Base-by-base conservation (phyloP, 1,284 basidiomycete species). In the Cerioporus squamosus region DNA sequence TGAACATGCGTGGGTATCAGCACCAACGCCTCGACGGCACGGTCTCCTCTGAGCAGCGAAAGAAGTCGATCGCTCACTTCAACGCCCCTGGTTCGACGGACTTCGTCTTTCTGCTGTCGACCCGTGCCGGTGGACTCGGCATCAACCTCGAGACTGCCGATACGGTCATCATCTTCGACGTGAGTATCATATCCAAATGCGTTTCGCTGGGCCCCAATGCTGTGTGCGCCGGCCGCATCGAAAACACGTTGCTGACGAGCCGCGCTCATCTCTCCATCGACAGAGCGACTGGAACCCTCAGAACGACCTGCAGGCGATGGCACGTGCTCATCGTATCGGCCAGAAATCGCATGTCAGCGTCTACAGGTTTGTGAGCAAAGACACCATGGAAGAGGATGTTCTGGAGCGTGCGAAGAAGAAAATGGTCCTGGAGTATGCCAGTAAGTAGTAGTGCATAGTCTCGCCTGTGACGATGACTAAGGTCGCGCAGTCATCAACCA, bases 361-460 rank as follows among this genome's bases (percentile, higher is more conserved):
- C 50, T 99, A 98, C 77, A 91, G 97, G 43, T 92, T 99, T 71
- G 94, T 99, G 70, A 97, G 95, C 71, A 98, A 99, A 78, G 97
- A 98, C 72, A 99, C 97, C 15, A 96, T 99, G 83, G 97, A 99
- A 75, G 97, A 99, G 77, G 97, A 99, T 70, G 93, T 99, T 23
- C 84, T 99, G 42, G 97, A 99, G 77, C 86, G 96, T 44, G 97
- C 97, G 18, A 97, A 97, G 84, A 93, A 96, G 79, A 99, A 99
- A 81, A 99, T 99, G 97, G 95, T 99, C 55, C 81, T 99, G 66
- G 97, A 99, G 76, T 98, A 99, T 80, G 97, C 97, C 51, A 98
- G 94, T 96, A 74, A 74, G 94, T 88, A 54, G 43, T 38, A 12
- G 55, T 56, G 47, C 20, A 18, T 18, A 20, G 56, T 29, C 58